Evolutionary conservation across 768 basidiomycete species (phyloP).

Genomic region (Pleurotus cornucopiae): DNA sequence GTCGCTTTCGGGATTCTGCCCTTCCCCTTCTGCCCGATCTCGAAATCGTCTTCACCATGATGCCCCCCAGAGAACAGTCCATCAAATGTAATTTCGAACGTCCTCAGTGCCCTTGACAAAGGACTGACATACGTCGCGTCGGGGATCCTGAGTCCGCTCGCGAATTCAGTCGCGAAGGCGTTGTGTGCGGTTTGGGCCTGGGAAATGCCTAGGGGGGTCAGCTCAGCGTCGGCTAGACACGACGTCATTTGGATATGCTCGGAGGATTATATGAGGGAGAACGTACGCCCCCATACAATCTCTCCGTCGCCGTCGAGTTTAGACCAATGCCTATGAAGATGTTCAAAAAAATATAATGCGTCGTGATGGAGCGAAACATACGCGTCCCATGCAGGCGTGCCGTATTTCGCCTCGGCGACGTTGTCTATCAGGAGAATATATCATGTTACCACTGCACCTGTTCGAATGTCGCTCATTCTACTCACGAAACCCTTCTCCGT

Average conservation of each 20-base stretch:
- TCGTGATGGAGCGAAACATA: constrained; percentile 22
- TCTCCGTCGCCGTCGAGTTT: constrained; percentile 62
- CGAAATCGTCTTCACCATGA: too few species aligned
- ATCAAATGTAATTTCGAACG: constrained; percentile 49
- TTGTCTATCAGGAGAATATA: constrained; percentile 47
- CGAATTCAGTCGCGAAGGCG: constrained; percentile 47
- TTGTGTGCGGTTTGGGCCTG: constrained; percentile 47
- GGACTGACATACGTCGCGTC: constrained; percentile 60
- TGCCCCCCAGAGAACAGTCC: constrained; percentile 14
- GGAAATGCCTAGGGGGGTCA: constrained; percentile 51
- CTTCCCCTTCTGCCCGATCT: too few species aligned
- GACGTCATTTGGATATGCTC: neutral
- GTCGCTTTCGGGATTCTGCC: too few species aligned
- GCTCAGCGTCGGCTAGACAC: constrained; percentile 54
- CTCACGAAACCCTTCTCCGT: constrained; percentile 74
- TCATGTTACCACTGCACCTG: neutral
- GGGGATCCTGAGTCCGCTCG: constrained; percentile 44
- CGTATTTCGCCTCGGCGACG: constrained; percentile 56
- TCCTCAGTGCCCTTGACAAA: constrained; percentile 56
- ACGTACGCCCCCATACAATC: constrained; percentile 71
- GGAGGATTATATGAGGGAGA: neutral
- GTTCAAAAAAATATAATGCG: neutral
- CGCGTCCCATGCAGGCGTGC: constrained; percentile 56
- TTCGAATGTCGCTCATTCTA: constrained; percentile 10
- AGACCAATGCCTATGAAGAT: constrained; percentile 51